Base-by-base conservation (phyloP, 2,329 filamentous ascomycete genomes). In the Fusarium concolor region DNA sequence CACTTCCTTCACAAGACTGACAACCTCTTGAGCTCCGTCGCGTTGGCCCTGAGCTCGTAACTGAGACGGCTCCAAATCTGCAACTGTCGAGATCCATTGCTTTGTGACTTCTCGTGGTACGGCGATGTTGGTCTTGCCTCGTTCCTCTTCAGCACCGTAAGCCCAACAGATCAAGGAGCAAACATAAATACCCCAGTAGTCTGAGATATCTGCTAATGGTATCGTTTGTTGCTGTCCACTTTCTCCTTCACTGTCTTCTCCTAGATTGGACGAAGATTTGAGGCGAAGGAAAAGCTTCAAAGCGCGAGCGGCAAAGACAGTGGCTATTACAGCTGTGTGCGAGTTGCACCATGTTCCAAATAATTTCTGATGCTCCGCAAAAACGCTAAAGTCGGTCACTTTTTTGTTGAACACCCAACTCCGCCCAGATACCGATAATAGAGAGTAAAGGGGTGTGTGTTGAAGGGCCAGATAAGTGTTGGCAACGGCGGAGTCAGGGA, bases 101-200 rank as follows among this genome's bases (percentile, higher is more conserved):
- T 78, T 55, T 24, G 78, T 76, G 20, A 76, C 73, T 46, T 71
- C 71, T 56, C 65, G 74, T 51, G 69, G 74, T 62, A 66, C 70
- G 42, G 62, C 46, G 39, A 64, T 67, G 26, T 43, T 65, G 39
- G 49, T 62, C 17, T 55, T 68, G 46, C 57, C 63, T 46, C 66
- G 60, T 60, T 67, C 74, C 37, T 68, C 67, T 10, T 64, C 61
- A 57, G 85, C 78, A 4, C 82, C 81, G 66, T 84, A 86, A 2
- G 86, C 85, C 87, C 87, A 89, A 77, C 84, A 87, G 66, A 89
- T 85, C 49, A 89, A 79, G 10, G 85, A 79, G 64, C 85, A 87
- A 10, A 85, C 83, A 70, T 89, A 88, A 47, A 88, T 71, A 31
- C 79, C 82, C 85, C 85, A 87, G 70, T 85, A 86, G 64, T 85